phyloP scores from a whole-genome alignment of 257 asterid genomes.

The Lavandula angustifolia region DNA sequence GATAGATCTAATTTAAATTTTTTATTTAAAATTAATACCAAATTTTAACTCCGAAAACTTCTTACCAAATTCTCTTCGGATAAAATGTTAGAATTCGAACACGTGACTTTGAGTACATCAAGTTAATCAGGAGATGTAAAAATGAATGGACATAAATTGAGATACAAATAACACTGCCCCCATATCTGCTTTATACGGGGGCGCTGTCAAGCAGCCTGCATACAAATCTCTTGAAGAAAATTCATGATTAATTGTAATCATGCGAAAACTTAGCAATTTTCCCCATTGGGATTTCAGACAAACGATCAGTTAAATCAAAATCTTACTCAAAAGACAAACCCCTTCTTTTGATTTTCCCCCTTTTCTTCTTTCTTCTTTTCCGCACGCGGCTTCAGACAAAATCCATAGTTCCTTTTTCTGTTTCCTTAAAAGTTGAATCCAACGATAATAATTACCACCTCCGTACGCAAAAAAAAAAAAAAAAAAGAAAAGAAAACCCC shows the following conservation, averaged over 20 bases:
- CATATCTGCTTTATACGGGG: too few species aligned
- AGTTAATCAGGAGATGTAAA: too few species aligned
- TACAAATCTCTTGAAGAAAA: constrained; percentile 29
- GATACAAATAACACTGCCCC: constrained; percentile 2
- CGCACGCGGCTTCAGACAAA: constrained; percentile 58
- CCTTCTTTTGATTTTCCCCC: constrained; percentile 12
- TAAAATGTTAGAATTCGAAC: too few species aligned
- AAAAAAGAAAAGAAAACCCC: background rate
- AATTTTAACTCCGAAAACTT: too few species aligned
- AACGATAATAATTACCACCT: background rate
- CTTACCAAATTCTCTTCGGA: too few species aligned
- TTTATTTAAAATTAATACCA: too few species aligned
- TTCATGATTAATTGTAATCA: constrained; percentile 16
- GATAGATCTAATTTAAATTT: too few species aligned
- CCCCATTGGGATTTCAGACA: constrained; percentile 40
- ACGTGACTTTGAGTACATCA: too few species aligned
- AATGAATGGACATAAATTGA: constrained; percentile 50
- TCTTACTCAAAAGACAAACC: background rate
- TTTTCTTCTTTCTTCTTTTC: constrained; percentile 25
- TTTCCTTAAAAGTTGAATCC: constrained; percentile 12
- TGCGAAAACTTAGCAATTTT: background rate
- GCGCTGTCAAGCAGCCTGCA: constrained; percentile 57
- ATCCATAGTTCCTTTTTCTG: constrained; percentile 19
- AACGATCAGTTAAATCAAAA: constrained; percentile 32
- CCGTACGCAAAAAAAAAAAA: background rate